These are phyloP conservation scores for Croton laevigatus DNA, from an alignment of 441 rosid species.

Conservation along the genomic window DNA sequence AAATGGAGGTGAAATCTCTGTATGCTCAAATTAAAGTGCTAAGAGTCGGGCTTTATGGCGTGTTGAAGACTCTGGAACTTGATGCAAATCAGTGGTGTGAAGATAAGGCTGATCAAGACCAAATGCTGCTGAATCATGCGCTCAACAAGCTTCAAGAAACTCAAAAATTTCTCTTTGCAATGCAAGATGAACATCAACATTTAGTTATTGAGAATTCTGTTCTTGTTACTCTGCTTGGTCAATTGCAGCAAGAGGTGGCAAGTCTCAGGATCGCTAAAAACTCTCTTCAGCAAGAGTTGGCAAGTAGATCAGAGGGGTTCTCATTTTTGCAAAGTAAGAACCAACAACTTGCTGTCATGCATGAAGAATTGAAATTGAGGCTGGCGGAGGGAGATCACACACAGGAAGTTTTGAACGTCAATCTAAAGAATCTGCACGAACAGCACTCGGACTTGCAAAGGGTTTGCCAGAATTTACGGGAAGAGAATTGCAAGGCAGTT, in stretches of 20 bases:
- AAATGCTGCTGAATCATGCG: constrained; percentile 36
- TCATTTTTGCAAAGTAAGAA: constrained; percentile 41
- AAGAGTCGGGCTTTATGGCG: constrained; percentile 51
- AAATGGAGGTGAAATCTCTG: constrained; percentile 50
- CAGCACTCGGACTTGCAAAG: constrained; percentile 44
- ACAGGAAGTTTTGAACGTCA: constrained; percentile 55
- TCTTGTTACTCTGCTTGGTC: constrained; percentile 59
- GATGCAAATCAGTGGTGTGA: constrained; percentile 35
- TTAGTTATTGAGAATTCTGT: constrained; percentile 53
- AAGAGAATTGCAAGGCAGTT: constrained; percentile 43
- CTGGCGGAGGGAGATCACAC: constrained; percentile 46
- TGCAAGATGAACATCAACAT: constrained; percentile 58
- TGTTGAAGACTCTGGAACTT: constrained; percentile 49
- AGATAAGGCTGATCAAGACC: constrained; percentile 44
- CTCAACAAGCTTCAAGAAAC: constrained; percentile 49
- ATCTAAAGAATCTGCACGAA: constrained; percentile 45
- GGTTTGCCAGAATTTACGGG: constrained; percentile 45
- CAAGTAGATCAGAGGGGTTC: constrained; percentile 42
- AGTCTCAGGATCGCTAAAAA: constrained; percentile 49
- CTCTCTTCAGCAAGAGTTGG: constrained; percentile 47
- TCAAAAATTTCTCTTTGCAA: constrained; percentile 45
- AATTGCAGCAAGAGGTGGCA: constrained; percentile 56
- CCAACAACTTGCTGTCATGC: constrained; percentile 38
- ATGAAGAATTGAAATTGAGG: constrained; percentile 51
- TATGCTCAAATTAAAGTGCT: constrained; percentile 47